These are phyloP conservation scores for Blepharisma japonicum DNA, from an alignment of 73 alveolate species.

Conservation along the genomic window DNA sequence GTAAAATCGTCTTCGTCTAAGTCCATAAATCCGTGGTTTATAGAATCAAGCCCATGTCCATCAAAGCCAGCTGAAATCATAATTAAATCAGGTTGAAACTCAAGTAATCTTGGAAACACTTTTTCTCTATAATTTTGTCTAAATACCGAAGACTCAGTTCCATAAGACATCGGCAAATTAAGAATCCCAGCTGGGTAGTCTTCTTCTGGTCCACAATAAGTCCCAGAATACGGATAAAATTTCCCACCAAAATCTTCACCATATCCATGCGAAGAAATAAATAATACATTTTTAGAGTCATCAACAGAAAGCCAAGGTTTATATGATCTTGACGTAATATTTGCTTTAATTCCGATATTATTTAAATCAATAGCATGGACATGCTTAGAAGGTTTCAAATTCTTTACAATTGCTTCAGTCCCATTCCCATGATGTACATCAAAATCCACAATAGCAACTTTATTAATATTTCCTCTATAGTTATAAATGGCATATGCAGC, in stretches of 20 bases:
- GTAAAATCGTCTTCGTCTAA: slow-evolving; percentile 82
- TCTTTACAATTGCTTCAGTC: slow-evolving; percentile 86
- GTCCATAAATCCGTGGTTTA: slow-evolving; percentile 58
- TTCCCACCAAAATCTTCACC: slow-evolving; percentile 43
- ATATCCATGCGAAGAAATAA: slow-evolving; percentile 32
- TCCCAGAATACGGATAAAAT: slow-evolving; percentile 66
- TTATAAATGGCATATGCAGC: slow-evolving; percentile 79
- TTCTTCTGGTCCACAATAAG: slow-evolving; percentile 31
- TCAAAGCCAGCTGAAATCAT: slow-evolving; percentile 98
- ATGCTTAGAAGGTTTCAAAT: slow-evolving; percentile 62
- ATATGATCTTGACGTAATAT: slow-evolving; percentile 38
- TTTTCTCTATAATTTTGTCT: slow-evolving; percentile 57
- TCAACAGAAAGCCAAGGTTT: slow-evolving; percentile 76
- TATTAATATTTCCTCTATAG: slow-evolving; percentile 58
- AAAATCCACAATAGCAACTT: slow-evolving; percentile 93
- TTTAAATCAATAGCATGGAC: slow-evolving; percentile 33
- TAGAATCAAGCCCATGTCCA: slow-evolving; percentile 87
- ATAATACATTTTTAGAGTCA: slow-evolving; percentile 76
- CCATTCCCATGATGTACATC: slow-evolving; percentile 99
- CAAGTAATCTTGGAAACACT: slow-evolving; percentile 83
- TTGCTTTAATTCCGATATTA: slow-evolving; percentile 1
- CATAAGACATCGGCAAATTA: slow-evolving; percentile 65
- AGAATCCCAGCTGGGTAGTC: slow-evolving; percentile 89
- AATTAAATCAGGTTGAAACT: slow-evolving; percentile 92
- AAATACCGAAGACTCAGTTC: slow-evolving; percentile 43